Base-by-base conservation (phyloP, 2,329 filamentous ascomycete species). In the Trichoderma sp. region DNA sequence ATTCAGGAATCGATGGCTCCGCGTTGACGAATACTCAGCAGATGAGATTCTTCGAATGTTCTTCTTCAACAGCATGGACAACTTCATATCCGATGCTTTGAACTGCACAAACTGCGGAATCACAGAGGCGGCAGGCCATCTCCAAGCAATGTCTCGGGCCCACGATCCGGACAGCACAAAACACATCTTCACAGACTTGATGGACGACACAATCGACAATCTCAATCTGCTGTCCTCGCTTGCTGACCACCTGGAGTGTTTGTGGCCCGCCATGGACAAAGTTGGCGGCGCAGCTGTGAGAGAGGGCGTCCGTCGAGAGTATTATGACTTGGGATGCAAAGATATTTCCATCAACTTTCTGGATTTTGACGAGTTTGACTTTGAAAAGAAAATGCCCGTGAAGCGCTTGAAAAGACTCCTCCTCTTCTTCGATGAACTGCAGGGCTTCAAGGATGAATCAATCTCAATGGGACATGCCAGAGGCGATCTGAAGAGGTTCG, bases 401-500 rank as follows among this genome's bases (percentile, higher is more conserved):
- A 77, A 77, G 60, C 56, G 75, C 21, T 43, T 65, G 1, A 15
- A 21, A 8, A 72, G 76, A 8, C 63, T 77, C 12, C 74, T 72
- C 34, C 62, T 34, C 8, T 73, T 77, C 56, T 73, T 77, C 6
- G 75, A 77, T 12, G 72, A 77, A 70, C 61, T 72, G 18, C 76
- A 77, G 58, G 73, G 73, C 7, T 75, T 73, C 51, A 26, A 24
- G 1, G 3, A 6, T n/a, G 30, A 12, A 3, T 51, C 32, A 9
- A 65, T 70, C 36, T 74, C 56, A 6, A 34, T 67, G 1, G 76
- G 76, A 2, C 58, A 74, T 57, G 76, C 74, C 56, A 73, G 69
- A 36, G 73, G 75, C 0, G 76, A 77, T 47, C 62, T 77, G 14
- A 77, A 76, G 67, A 76, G 76, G 6, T 71, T 77, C n/a, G 76